Conservation (phyloP, 805 yeast genomes). For the Cyberlindnera xishuangbannaensis region DNA sequence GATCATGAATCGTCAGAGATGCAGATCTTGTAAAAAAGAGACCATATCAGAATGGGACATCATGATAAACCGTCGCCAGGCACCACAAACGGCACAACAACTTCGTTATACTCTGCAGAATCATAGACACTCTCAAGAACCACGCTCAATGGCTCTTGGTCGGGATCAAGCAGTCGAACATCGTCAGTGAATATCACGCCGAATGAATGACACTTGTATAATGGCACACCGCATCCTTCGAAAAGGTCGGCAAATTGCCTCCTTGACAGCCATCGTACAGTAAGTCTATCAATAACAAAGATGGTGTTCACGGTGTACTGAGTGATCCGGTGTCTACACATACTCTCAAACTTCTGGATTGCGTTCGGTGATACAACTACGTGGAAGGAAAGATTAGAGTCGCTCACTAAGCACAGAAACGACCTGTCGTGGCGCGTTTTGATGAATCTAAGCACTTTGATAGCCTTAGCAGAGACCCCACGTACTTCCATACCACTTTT, state of each 20-base stretch:
- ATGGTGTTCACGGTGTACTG: slow-evolving; percentile 8
- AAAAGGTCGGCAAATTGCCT: slow-evolving; percentile 1
- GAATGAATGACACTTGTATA: slow-evolving; percentile 1
- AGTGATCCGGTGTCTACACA: slow-evolving; percentile 12
- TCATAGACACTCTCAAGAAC: slow-evolving; percentile 8
- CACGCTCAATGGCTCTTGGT: slow-evolving; percentile 5
- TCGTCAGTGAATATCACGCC: slow-evolving; percentile 8
- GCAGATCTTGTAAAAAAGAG: too few relatives aligned
- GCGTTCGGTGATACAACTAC: slow-evolving; percentile 3
- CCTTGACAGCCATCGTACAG: slow-evolving; percentile 7
- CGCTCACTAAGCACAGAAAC: slow-evolving; percentile 5
- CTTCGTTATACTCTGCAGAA: slow-evolving; percentile 1
- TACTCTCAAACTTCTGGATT: slow-evolving; percentile 9
- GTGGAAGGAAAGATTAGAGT: slow-evolving; percentile 7
- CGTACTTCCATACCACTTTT: too few relatives aligned
- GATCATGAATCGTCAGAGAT: too few relatives aligned
- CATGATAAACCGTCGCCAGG: not conserved
- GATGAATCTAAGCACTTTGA: slow-evolving; percentile 7
- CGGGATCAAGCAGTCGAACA: slow-evolving; percentile 9
- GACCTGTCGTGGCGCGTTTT: slow-evolving; percentile 6
- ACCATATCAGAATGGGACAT: not conserved
- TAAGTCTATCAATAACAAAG: slow-evolving; percentile 1
- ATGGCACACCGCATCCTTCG: slow-evolving; percentile 1
- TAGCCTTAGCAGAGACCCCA: too few relatives aligned
- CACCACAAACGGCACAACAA: slow-evolving; percentile 5